Evolutionary conservation across 73 alveolate species (phyloP).

Genomic region (Tetrahymena elliotti): DNA sequence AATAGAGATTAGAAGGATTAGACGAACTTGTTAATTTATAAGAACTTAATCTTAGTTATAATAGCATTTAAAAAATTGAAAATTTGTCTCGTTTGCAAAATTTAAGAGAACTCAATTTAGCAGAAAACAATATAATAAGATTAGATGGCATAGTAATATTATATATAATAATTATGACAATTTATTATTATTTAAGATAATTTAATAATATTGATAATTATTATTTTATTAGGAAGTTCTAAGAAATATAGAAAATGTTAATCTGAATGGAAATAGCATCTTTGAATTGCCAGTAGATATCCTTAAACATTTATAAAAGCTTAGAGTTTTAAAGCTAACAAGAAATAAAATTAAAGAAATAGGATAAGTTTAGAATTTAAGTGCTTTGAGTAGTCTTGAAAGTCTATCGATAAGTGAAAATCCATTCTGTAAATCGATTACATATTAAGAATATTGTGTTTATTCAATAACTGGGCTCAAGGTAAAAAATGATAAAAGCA

Average conservation of each 20-base stretch:
- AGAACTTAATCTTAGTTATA: not conserved
- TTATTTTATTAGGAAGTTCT: not conserved
- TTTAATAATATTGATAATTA: not conserved
- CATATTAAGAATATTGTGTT: not conserved
- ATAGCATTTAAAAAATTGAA: not conserved
- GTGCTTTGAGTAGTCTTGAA: not conserved
- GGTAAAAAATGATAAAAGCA: not conserved
- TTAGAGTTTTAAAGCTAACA: not conserved
- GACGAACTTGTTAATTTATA: not conserved
- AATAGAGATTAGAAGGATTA: not conserved
- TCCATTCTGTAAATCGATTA: not conserved
- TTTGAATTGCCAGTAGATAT: not conserved
- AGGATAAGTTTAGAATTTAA: not conserved
- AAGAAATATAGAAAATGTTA: not conserved
- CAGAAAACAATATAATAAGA: not conserved
- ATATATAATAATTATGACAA: not conserved
- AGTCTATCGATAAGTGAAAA: not conserved
- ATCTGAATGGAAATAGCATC: not conserved
- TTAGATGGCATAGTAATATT: not conserved
- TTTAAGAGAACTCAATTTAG: not conserved
- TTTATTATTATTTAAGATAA: too few relatives aligned
- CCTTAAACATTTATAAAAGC: not conserved
- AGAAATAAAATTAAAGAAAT: not conserved
- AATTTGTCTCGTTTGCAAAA: not conserved
- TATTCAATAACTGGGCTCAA: not conserved